A percentile compares a stretch with the other conserved stretches of the same genome.
phyloP scores from a whole-genome alignment of 305 asterid species.

The Fraxinus paxiana region DNA sequence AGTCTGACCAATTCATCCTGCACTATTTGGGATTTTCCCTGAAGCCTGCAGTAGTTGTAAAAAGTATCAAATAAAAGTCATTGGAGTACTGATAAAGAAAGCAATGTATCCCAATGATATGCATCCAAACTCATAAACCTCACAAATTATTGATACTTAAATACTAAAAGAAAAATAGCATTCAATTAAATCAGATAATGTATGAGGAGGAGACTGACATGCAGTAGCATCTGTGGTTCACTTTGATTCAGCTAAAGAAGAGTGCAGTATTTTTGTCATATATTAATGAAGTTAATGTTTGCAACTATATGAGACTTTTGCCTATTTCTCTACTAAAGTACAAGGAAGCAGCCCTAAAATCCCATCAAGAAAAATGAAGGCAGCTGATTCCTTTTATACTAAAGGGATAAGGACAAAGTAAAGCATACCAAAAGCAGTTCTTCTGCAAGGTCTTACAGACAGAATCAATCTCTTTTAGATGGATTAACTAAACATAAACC shows the following conservation, averaged over 20 bases:
- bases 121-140: slow-evolving; percentile 9
- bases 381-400: not conserved
- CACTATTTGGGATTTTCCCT: slow-evolving; percentile 88
- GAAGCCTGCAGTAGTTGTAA: slow-evolving; percentile 60
- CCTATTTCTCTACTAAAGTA: not conserved
- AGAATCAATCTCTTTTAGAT: slow-evolving; percentile 13
- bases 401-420: not conserved
- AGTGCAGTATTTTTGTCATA: not conserved
- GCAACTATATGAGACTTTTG: not conserved
- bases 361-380: not conserved
- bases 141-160: not conserved
- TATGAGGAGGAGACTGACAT: not conserved
- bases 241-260: slow-evolving; percentile 14
- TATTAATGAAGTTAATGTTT: not conserved
- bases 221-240: slow-evolving; percentile 22
- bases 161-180: slow-evolving; percentile 5
- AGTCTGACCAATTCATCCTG: slow-evolving; percentile 92
- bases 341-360: not conserved
- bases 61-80: slow-evolving; percentile 18
- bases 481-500: not conserved
- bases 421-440: not conserved
- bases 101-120: not conserved
- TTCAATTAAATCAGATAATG: not conserved
- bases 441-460: not conserved
- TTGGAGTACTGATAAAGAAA: slow-evolving; percentile 12